These are phyloP conservation scores for Atkinsonella texensis DNA, from an alignment of 2,329 filamentous ascomycete species.

Conservation along the genomic window DNA sequence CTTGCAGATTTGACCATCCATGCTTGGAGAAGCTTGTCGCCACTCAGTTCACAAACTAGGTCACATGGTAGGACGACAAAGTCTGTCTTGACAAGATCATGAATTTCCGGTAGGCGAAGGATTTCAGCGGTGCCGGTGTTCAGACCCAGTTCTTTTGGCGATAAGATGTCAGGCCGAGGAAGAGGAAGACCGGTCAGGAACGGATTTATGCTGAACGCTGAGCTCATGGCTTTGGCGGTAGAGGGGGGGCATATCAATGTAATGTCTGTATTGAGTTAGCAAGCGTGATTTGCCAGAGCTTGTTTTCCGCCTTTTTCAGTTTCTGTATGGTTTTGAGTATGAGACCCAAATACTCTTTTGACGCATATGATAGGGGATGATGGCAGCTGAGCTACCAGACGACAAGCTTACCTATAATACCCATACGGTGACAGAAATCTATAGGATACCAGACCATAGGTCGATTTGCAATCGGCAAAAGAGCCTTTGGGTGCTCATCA, in stretches of 20 bases:
- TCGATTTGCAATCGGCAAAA: constrained; percentile 71
- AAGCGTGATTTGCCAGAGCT: not conserved
- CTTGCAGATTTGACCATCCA: constrained; percentile 83
- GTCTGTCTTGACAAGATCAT: constrained; percentile 65
- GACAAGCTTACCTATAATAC: constrained; percentile 52
- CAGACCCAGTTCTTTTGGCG: constrained; percentile 63
- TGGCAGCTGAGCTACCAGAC: too few relatives aligned
- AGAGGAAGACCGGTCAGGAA: constrained; percentile 61
- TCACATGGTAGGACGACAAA: constrained; percentile 91
- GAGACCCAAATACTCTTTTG: too few relatives aligned
- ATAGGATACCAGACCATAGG: constrained; percentile 87
- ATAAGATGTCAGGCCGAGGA: constrained; percentile 62
- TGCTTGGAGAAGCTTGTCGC: constrained; percentile 70
- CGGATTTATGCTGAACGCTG: constrained; percentile 66
- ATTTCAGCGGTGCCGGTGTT: constrained; percentile 86
- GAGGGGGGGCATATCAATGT: constrained; percentile 52
- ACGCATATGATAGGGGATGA: too few relatives aligned
- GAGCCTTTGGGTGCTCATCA: constrained; percentile 69
- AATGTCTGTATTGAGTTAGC: constrained; percentile 33
- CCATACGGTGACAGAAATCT: constrained; percentile 73
- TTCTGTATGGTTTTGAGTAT: too few relatives aligned
- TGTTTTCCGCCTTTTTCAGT: not conserved
- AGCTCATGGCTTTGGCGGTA: constrained; percentile 53
- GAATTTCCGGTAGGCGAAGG: constrained; percentile 71
- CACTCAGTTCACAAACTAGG: constrained; percentile 78